These are phyloP conservation scores for Microglena sp. DNA, from an alignment of 139 green algal species.

Conservation along the genomic window DNA sequence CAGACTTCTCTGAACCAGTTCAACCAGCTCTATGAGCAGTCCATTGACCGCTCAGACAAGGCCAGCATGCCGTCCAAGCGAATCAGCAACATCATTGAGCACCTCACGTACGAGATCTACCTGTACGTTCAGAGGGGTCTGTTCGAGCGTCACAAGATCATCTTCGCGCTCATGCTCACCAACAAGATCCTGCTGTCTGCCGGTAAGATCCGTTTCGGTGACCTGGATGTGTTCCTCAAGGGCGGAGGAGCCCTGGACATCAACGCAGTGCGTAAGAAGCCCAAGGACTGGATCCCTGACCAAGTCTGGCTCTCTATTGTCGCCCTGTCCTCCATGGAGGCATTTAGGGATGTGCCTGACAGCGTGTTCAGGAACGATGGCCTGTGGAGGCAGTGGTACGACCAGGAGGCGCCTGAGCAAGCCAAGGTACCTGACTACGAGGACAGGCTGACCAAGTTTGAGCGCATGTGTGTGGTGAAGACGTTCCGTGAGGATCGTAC, in stretches of 20 bases:
- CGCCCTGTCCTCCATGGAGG: slow-evolving; percentile 64
- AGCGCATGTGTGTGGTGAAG: slow-evolving; percentile 85
- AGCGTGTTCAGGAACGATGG: slow-evolving; percentile 70
- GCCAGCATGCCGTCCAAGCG: slow-evolving; percentile 84
- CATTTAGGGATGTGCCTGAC: slow-evolving; percentile 74
- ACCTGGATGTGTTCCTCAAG: slow-evolving; percentile 84
- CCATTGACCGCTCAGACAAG: slow-evolving; percentile 76
- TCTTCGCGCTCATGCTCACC: slow-evolving; percentile 89
- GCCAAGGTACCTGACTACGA: slow-evolving; percentile 83
- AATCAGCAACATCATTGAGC: slow-evolving; percentile 87
- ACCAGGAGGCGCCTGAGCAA: slow-evolving; percentile 83
- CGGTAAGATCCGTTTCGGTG: slow-evolving; percentile 37
- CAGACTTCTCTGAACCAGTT: slow-evolving; percentile 71
- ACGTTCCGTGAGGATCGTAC: slow-evolving; percentile 85
- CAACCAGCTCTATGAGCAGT: slow-evolving; percentile 58
- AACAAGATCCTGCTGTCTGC: slow-evolving; percentile 67
- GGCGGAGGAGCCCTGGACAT: slow-evolving; percentile 79
- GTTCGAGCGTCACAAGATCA: slow-evolving; percentile 93
- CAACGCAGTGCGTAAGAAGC: slow-evolving; percentile 73
- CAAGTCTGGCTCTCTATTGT: slow-evolving; percentile 77
- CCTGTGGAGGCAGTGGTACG: slow-evolving; percentile 83
- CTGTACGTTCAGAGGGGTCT: slow-evolving; percentile 86
- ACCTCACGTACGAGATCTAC: slow-evolving; percentile 88
- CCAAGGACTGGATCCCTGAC: slow-evolving; percentile 90
- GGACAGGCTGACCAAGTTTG: slow-evolving; percentile 77